phyloP scores from a whole-genome alignment of 1,284 basidiomycete species.

The Microbotryomycetes sp. region DNA sequence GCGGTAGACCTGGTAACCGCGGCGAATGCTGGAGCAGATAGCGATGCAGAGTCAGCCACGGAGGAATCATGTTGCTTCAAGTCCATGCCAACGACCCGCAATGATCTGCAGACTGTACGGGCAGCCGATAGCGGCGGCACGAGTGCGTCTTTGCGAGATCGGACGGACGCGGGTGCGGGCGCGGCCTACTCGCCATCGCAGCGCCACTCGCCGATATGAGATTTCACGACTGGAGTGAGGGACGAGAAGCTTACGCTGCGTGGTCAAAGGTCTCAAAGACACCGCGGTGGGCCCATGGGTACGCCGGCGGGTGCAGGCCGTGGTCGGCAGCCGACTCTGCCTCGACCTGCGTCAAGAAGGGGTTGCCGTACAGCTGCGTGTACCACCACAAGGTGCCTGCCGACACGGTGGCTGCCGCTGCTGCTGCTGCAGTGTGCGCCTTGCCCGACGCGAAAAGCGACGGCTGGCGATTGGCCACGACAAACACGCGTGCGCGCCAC shows the following conservation, averaged over 20 bases:
- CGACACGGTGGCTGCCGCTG: conserved; percentile 46
- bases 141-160: neutral
- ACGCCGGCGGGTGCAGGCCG: conserved; percentile 80
- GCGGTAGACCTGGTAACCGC: conserved; percentile 98
- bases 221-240: neutral
- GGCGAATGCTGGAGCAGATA: conserved; percentile 64
- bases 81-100: too few relatives aligned
- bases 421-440: conserved; percentile 12
- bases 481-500: too few relatives aligned
- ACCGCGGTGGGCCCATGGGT: conserved; percentile 90
- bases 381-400: conserved; percentile 92
- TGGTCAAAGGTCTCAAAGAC: conserved; percentile 90
- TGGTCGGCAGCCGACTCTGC: conserved; percentile 87
- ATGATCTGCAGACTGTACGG: too few relatives aligned
- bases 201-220: neutral
- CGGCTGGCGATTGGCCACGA: neutral
- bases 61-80: too few relatives aligned
- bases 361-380: conserved; percentile 85
- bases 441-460: neutral
- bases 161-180: neutral
- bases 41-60: neutral
- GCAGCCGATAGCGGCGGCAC: too few relatives aligned
- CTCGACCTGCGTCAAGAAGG: conserved; percentile 72
- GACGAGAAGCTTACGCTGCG: conserved; percentile 44
- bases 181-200: too few relatives aligned